Conservation (phyloP, 139 green algal genomes). For the Coelastrella sp. region DNA sequence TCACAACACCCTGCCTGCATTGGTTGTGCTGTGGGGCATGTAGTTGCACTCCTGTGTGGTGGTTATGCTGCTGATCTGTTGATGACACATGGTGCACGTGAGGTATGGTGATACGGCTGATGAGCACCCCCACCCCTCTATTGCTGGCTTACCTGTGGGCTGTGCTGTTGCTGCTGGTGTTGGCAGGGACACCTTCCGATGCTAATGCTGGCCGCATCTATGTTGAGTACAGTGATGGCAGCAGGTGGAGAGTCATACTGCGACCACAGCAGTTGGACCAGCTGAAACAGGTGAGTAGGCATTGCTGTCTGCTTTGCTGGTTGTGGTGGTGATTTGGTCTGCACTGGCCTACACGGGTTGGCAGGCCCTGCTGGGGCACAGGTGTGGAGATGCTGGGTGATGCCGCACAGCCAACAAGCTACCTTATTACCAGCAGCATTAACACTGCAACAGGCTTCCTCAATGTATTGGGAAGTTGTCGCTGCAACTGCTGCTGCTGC, state of each 20-base stretch:
- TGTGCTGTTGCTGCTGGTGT: slow-evolving; percentile 6
- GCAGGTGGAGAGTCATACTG: slow-evolving; percentile 62
- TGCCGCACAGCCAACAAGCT: background rate
- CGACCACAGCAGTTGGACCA: slow-evolving; percentile 58
- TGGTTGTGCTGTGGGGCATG: no score
- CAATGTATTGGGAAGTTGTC: background rate
- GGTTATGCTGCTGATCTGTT: no score
- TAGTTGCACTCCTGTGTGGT: no score
- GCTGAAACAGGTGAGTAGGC: slow-evolving; percentile 50
- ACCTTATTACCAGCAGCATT: no score
- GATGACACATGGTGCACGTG: no score
- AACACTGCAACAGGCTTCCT: no score
- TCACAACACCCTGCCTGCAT: no score
- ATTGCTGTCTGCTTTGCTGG: background rate
- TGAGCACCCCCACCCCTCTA: background rate
- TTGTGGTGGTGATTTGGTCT: background rate
- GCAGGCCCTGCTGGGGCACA: background rate
- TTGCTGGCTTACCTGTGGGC: background rate
- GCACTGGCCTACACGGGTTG: no score
- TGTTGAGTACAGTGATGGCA: slow-evolving; percentile 40
- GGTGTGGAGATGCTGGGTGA: background rate
- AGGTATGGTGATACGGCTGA: no score
- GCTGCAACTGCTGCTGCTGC: slow-evolving; percentile 29
- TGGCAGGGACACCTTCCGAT: background rate
- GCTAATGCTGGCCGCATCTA: slow-evolving; percentile 24